phyloP scores from a whole-genome alignment of 768 basidiomycete species.

The Lyophyllum shimeji region DNA sequence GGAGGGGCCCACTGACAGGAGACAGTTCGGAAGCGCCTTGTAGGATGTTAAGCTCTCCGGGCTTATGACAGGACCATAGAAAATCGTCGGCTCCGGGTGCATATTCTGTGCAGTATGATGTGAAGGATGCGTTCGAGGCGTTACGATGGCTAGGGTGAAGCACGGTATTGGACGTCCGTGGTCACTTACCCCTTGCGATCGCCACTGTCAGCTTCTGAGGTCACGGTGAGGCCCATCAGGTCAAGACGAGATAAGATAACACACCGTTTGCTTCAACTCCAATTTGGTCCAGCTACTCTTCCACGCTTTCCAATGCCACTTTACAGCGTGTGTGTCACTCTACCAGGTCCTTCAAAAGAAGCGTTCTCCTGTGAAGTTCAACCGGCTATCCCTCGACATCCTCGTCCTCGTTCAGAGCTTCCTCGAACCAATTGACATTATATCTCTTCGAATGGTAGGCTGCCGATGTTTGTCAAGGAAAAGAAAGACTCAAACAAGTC shows the following conservation, averaged over 20 bases:
- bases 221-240: not conserved
- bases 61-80: slow-evolving; percentile 59
- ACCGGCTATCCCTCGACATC: not conserved
- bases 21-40: slow-evolving; percentile 46
- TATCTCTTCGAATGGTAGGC: not conserved
- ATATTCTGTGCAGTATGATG: not conserved
- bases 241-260: not conserved
- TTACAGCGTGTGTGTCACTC: too few species aligned
- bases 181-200: too few species aligned
- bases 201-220: not conserved
- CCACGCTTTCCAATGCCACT: too few species aligned
- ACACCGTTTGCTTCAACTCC: too few species aligned
- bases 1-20: slow-evolving; percentile 49
- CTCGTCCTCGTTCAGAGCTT: not conserved
- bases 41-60: slow-evolving; percentile 44
- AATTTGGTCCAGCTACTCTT: too few species aligned
- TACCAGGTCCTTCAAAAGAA: too few species aligned
- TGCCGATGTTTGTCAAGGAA: not conserved
- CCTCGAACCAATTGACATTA: not conserved
- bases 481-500: not conserved
- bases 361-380: too few species aligned
- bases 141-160: not conserved
- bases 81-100: slow-evolving; percentile 21
- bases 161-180: not conserved
- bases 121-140: too few species aligned